Evolutionary conservation across 2,329 filamentous ascomycete genomes (phyloP).

Genomic region (Orbilia javanica): DNA sequence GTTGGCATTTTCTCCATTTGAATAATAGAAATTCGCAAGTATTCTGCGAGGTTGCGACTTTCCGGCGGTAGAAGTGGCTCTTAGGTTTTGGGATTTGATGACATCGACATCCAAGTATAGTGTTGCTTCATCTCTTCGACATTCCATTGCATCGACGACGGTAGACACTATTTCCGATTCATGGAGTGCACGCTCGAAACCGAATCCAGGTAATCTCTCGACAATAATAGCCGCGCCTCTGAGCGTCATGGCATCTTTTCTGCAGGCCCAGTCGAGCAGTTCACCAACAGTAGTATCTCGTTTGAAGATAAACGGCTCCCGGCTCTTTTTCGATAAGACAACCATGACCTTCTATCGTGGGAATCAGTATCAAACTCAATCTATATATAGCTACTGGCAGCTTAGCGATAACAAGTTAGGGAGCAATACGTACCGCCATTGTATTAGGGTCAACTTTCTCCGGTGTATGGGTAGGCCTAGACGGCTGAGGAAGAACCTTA

Average conservation of each 20-base stretch:
- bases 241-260: slow-evolving; percentile 51
- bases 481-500: slow-evolving; percentile 1
- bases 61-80: slow-evolving; percentile 12
- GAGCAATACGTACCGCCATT: slow-evolving; percentile 16
- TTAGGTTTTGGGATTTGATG: slow-evolving; percentile 46
- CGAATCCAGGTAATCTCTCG: slow-evolving; percentile 46
- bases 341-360: slow-evolving; percentile 45
- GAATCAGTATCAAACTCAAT: not conserved
- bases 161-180: slow-evolving; percentile 40
- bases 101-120: slow-evolving; percentile 47
- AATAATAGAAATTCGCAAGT: slow-evolving; percentile 49
- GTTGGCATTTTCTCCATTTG: slow-evolving; percentile 52
- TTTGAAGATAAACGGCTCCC: slow-evolving; percentile 36
- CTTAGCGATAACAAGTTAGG: too few species aligned
- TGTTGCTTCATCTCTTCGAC: slow-evolving; percentile 46
- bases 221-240: slow-evolving; percentile 51
- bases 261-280: slow-evolving; percentile 50
- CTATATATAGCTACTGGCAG: too few species aligned
- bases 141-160: slow-evolving; percentile 51
- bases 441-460: slow-evolving; percentile 21
- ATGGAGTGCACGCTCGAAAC: slow-evolving; percentile 49
- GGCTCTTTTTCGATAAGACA: slow-evolving; percentile 42
- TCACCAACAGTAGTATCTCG: slow-evolving; percentile 44
- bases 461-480: not conserved
- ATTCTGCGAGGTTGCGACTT: slow-evolving; percentile 28